phyloP scores from a whole-genome alignment of 768 basidiomycete species.

The Leccinum arenicola region DNA sequence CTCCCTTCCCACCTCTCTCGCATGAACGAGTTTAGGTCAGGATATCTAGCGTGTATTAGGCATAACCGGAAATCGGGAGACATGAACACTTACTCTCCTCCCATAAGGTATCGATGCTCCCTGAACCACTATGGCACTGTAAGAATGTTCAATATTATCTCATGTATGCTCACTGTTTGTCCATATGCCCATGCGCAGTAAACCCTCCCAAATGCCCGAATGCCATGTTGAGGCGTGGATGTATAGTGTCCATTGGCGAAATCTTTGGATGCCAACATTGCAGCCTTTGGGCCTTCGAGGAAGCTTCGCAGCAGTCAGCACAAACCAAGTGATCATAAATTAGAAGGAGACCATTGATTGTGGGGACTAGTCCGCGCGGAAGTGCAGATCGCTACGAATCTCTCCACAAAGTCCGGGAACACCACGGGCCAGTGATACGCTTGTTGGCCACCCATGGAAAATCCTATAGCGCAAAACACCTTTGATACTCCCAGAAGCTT shows the following conservation, averaged over 20 bases:
- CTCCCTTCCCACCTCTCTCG: constrained; percentile 50
- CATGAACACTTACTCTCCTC: constrained; percentile 35
- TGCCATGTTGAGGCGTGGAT: constrained; percentile 43
- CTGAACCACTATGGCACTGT: constrained; percentile 49
- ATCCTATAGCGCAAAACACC: constrained; percentile 38
- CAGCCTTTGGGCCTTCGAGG: constrained; percentile 57
- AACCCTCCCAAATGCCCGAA: constrained; percentile 56
- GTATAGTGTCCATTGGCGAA: constrained; percentile 55
- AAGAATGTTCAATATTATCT: not conserved
- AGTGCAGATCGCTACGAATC: constrained; percentile 45
- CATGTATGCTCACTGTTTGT: constrained; percentile 41
- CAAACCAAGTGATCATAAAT: not conserved
- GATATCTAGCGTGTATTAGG: constrained; percentile 34
- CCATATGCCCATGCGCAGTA: constrained; percentile 63
- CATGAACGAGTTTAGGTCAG: constrained; percentile 47
- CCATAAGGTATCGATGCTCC: constrained; percentile 42
- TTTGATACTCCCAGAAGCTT: constrained; percentile 16
- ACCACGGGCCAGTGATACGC: constrained; percentile 59
- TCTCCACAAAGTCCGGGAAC: constrained; percentile 54
- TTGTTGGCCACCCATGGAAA: constrained; percentile 62
- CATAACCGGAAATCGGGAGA: not conserved
- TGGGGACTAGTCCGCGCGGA: constrained; percentile 56
- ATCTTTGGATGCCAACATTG: constrained; percentile 51
- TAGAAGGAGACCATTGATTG: constrained; percentile 45
- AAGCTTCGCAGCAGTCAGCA: constrained; percentile 38